A percentile compares a stretch with the other conserved stretches of the same genome.
phyloP scores from a whole-genome alignment of 805 yeast species.

The Phaffomyces opuntiae region DNA sequence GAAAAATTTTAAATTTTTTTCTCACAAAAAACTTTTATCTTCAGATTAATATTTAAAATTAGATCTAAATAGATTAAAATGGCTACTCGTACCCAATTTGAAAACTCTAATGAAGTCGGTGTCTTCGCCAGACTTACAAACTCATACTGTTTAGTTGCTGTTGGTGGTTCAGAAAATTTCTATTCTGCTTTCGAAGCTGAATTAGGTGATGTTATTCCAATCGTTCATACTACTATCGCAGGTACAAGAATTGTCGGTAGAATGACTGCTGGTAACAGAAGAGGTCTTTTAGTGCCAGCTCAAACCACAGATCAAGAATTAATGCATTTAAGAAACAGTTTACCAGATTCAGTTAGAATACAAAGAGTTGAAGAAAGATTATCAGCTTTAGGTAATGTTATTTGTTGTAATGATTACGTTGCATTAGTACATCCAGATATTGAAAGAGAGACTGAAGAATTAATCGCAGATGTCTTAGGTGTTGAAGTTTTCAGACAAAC shows the following conservation, averaged over 20 bases:
- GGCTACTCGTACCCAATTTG: constrained; percentile 76
- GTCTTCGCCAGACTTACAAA: constrained; percentile 93
- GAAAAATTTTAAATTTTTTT: too few species aligned
- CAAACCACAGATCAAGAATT: constrained; percentile 98
- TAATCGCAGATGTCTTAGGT: constrained; percentile 95
- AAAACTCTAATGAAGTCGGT: constrained; percentile 86
- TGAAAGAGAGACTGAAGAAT: constrained; percentile 98
- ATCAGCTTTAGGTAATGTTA: constrained; percentile 95
- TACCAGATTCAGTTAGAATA: constrained; percentile 91
- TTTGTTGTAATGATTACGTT: constrained; percentile 97
- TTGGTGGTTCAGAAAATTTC: constrained; percentile 87
- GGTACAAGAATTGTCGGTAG: constrained; percentile 98
- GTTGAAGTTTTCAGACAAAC: constrained; percentile 99
- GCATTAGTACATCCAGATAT: constrained; percentile 99
- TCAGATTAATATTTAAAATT: too few species aligned
- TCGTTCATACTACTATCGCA: constrained; percentile 95
- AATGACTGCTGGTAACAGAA: constrained; percentile 97
- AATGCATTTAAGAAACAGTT: constrained; percentile 92
- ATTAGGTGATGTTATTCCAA: constrained; percentile 92
- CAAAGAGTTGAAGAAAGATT: constrained; percentile 98
- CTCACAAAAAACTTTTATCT: too few species aligned
- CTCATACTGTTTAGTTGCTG: constrained; percentile 92
- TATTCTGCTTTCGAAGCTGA: constrained; percentile 97
- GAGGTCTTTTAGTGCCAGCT: constrained; percentile 94
- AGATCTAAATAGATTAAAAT: constrained; percentile 22